Conservation (phyloP, 495 filamentous ascomycete species). For the Trichoderma orchidacearum region DNA sequence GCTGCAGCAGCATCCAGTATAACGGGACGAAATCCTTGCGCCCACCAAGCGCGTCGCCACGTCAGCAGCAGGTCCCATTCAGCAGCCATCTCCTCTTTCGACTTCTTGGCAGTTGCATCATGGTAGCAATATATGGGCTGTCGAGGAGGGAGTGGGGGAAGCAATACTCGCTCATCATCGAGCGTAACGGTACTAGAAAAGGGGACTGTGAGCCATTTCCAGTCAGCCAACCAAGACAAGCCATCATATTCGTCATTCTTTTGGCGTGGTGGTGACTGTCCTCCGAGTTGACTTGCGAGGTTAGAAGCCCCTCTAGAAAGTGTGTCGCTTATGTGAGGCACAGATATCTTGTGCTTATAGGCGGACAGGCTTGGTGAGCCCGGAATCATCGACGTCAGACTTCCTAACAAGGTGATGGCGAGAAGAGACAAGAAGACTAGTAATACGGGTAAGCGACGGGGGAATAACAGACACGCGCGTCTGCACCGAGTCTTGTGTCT, state of each 20-base stretch:
- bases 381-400: conserved; percentile 28
- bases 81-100: conserved; percentile 45
- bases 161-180: conserved; percentile 74
- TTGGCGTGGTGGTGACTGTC: conserved; percentile 62
- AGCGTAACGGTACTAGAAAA: conserved; percentile 78
- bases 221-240: conserved; percentile 75
- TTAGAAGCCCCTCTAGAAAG: conserved; percentile 26
- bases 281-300: conserved; percentile 49
- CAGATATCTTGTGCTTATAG: conserved; percentile 24
- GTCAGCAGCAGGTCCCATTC: conserved; percentile 69
- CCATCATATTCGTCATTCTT: conserved; percentile 67
- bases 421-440: conserved; percentile 26
- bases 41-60: conserved; percentile 92
- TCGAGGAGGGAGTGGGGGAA: conserved; percentile 62
- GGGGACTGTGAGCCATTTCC: conserved; percentile 69
- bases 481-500: conserved; percentile 32
- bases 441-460: conserved; percentile 30
- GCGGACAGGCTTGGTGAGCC: conserved; percentile 20
- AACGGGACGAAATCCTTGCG: conserved; percentile 76
- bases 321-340: conserved; percentile 31
- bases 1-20: conserved; percentile 73
- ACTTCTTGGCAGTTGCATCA: conserved; percentile 50
- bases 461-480: conserved; percentile 24
- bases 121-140: conserved; percentile 90
- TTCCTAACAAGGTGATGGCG: conserved; percentile 33